Evolutionary conservation across 805 yeast species (phyloP).

Genomic region (Ogataea populi-albae): DNA sequence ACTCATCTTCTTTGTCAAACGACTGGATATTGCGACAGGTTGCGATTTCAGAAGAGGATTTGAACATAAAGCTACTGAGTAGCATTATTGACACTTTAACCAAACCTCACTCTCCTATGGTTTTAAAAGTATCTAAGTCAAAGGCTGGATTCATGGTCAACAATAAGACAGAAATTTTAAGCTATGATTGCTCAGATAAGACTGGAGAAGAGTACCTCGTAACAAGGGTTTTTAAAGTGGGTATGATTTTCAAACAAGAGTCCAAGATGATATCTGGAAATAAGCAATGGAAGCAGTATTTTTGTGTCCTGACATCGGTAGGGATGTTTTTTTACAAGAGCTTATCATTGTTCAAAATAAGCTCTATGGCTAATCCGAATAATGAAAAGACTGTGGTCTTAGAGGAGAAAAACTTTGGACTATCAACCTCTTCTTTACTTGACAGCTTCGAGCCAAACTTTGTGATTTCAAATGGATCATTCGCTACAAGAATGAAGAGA

Average conservation of each 20-base stretch:
- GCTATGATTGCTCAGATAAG: conserved; percentile 6
- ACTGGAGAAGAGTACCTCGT: conserved; percentile 24
- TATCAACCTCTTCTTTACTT: conserved; percentile 17
- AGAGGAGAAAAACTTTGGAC: conserved; percentile 24
- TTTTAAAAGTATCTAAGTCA: conserved; percentile 25
- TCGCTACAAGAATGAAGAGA: conserved; percentile 28
- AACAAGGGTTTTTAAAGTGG: conserved; percentile 39
- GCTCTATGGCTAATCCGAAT: conserved; percentile 14
- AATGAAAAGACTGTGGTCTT: conserved; percentile 24
- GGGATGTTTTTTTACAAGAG: conserved; percentile 48
- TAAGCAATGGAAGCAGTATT: conserved; percentile 42
- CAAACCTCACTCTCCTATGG: conserved; percentile 19
- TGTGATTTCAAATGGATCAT: conserved; percentile 23
- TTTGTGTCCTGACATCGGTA: conserved; percentile 47
- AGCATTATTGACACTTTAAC: conserved; percentile 17
- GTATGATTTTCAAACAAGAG: conserved; percentile 41
- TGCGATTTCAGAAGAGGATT: conserved; percentile 7
- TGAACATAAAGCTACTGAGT: conserved; percentile 16
- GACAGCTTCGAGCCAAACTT: conserved; percentile 28
- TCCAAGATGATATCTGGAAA: conserved; percentile 25
- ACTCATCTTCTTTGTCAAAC: not conserved
- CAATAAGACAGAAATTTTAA: conserved; percentile 14
- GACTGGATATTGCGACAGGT: conserved; percentile 16
- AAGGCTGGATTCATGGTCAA: conserved; percentile 26
- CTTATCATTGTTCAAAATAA: conserved; percentile 34